Evolutionary conservation across 345 rosid genomes (phyloP), one percentile per base, ranked within the genome.

Genomic region (Citropsis articulata): DNA sequence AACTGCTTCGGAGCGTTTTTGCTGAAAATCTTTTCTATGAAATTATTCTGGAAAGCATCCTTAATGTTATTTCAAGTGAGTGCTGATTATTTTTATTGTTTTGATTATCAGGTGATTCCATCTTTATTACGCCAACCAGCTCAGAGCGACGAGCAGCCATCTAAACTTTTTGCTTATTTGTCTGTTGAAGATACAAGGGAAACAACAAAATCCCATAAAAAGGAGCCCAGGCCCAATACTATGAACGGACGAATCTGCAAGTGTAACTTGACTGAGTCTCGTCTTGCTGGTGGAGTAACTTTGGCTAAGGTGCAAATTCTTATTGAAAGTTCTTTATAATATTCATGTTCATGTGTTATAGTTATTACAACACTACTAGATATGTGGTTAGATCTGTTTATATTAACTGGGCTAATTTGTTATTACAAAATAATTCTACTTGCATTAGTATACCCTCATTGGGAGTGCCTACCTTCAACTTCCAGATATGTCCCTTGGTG

Each of bases 101-200:
- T 73, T 48, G 9, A 40, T 61, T 81, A 69, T 25, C 89, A 96
- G 99, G 98, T 91, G 73, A 92, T 96, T 80, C 99, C 99, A 6
- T 88, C 91, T 72, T 72, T 94, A 9, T 79, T 90, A 45, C 72
- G 79, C 48, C 81, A 83, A 40, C 84, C 83, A 75, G 65, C 67
- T 66, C 88, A 85, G 72, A 80, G 72, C 59, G 78, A 67, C n/a
- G 86, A 74, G 42, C 86, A 87, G 24, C 55, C 60, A 55, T 25
- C 77, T 19, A 83, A 89, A 75, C 73, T 87, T 53, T 89, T 89
- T 78, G 97, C 98, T 50, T 96, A 89, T 83, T 71, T 96, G 71
- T 96, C 93, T 55, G 81, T 82, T 48, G 89, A 89, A 85, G 84
- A 86, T 69, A 75, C 74, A 9, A 86, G 84, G 75, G 69, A 63